These are phyloP conservation scores for Kwoniella pini DNA, from an alignment of 768 basidiomycete species.

Conservation along the genomic window DNA sequence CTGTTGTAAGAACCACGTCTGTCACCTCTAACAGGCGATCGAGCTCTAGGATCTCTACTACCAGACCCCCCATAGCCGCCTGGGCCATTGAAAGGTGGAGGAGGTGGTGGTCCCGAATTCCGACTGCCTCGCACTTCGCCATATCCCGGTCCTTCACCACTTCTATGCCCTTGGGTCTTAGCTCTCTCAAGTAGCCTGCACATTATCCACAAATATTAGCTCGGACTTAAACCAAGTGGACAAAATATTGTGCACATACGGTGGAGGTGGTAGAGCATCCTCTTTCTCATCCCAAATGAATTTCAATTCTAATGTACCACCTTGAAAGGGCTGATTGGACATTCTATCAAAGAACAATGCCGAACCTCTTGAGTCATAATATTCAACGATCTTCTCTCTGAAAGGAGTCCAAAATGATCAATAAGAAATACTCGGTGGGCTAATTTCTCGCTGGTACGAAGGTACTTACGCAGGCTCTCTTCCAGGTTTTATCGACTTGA, in stretches of 20 bases:
- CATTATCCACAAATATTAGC: background rate
- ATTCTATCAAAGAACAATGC: slow-evolving; percentile 77
- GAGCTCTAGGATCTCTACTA: slow-evolving; percentile 7
- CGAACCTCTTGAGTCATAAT: slow-evolving; percentile 77
- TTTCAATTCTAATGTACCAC: slow-evolving; percentile 83
- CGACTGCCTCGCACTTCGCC: slow-evolving; percentile 25
- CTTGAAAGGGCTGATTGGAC: slow-evolving; percentile 73
- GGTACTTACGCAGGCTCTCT: slow-evolving; percentile 54
- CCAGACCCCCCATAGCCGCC: background rate
- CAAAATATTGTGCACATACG: slow-evolving; percentile 49
- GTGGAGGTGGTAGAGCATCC: slow-evolving; percentile 59
- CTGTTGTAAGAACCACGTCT: slow-evolving; percentile 18
- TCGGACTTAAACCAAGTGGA: background rate
- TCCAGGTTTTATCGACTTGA: slow-evolving; percentile 70
- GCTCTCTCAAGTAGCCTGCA: background rate
- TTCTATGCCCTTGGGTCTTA: background rate
- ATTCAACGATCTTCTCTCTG: slow-evolving; percentile 91
- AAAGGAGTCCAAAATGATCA: too few relatives aligned
- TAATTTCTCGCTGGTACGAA: too few relatives aligned
- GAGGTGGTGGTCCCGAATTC: background rate
- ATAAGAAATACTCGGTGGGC: too few relatives aligned
- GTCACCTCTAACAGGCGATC: slow-evolving; percentile 13
- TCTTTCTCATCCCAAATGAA: slow-evolving; percentile 80
- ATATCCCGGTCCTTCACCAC: slow-evolving; percentile 32
- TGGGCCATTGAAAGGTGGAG: background rate